Base-by-base conservation (phyloP, 352 stramenopile species). In the Phytophthora cryptogea region DNA sequence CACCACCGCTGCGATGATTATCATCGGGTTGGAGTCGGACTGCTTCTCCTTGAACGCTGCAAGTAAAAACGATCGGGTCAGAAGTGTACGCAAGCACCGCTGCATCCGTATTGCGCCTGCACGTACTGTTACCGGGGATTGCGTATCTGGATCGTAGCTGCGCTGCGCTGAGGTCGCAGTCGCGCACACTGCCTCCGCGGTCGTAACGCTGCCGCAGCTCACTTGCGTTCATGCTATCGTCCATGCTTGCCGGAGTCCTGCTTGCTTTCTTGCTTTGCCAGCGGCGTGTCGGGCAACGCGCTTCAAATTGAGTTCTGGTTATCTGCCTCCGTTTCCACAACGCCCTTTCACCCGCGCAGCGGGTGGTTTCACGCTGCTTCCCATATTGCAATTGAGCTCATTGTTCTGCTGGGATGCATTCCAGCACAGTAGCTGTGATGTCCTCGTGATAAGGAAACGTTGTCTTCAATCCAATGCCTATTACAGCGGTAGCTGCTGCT, bases 61-160 rank as follows among this genome's bases (percentile, higher is more conserved):
- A 36, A 53, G 5, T 9, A n/a, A 57, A 13, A 44, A 28, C 10
- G n/a, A 14, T 39, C 33, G 33, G 33, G 33, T 26, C 5, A 44
- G 39, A 44, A 20, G 17, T n/a, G 39, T 10, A 44, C 3, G 27
- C 39, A 20, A 27, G 9, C 14, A 13, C n/a, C 37, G n/a, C 14
- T 10, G n/a, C 23, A 28, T 1, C 32, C 8, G 41, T 30, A 23
- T 46, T 14, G 16, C 42, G 46, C 4, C 2, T 39, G 7, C 9
- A 76, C 80, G 55, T 80, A 94, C 84, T 94, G 74, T 94, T 94
- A 43, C 68, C 70, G 14, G 83, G 68, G 56, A 94, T 94, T 31
- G 84, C 82, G 63, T 94, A 92, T 68, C 84, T 77, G 20, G 84
- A 86, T 8, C 82, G 82, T 17, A 94, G 60, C 52, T 94, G 84